phyloP scores from a whole-genome alignment of 2,329 filamentous ascomycete species.

The Aaosphaeria pasadenensis region DNA sequence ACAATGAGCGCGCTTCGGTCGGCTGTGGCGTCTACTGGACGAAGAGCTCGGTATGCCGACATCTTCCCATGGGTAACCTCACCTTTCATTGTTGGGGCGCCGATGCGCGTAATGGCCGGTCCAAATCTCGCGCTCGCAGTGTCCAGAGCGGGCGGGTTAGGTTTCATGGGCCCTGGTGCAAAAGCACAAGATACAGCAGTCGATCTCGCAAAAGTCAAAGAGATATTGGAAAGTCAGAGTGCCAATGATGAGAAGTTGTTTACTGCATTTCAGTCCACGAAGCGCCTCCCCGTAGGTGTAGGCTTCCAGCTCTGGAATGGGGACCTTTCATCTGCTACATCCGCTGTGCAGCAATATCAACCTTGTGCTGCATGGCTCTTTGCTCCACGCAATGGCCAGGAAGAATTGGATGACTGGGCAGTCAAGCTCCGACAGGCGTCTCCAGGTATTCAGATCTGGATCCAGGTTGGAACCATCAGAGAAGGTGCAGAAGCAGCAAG shows the following conservation, averaged over 20 bases:
- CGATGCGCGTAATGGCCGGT: slow-evolving; percentile 62
- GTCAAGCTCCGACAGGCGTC: slow-evolving; percentile 25
- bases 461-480: slow-evolving; percentile 58
- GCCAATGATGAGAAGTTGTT: not conserved
- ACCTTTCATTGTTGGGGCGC: slow-evolving; percentile 59
- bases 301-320: slow-evolving; percentile 57
- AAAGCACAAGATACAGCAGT: slow-evolving; percentile 30
- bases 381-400: slow-evolving; percentile 46
- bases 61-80: slow-evolving; percentile 50
- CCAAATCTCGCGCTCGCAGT: slow-evolving; percentile 57
- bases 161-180: slow-evolving; percentile 40
- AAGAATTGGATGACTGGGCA: slow-evolving; percentile 32
- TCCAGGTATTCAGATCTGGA: slow-evolving; percentile 48
- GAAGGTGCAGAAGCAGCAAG: slow-evolving; percentile 53
- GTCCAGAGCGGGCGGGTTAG: slow-evolving; percentile 46
- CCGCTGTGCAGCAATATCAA: slow-evolving; percentile 50
- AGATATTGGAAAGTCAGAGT: not conserved
- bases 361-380: slow-evolving; percentile 65
- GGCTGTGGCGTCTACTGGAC: too few relatives aligned
- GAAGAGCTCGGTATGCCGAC: not conserved
- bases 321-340: slow-evolving; percentile 45
- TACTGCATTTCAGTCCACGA: not conserved
- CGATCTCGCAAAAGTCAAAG: not conserved
- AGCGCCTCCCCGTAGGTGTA: slow-evolving; percentile 47
- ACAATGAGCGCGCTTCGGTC: too few relatives aligned